Evolutionary conservation across 768 basidiomycete genomes (phyloP), one percentile per base, ranked within the genome.

Genomic region (Roridomyces roridus): DNA sequence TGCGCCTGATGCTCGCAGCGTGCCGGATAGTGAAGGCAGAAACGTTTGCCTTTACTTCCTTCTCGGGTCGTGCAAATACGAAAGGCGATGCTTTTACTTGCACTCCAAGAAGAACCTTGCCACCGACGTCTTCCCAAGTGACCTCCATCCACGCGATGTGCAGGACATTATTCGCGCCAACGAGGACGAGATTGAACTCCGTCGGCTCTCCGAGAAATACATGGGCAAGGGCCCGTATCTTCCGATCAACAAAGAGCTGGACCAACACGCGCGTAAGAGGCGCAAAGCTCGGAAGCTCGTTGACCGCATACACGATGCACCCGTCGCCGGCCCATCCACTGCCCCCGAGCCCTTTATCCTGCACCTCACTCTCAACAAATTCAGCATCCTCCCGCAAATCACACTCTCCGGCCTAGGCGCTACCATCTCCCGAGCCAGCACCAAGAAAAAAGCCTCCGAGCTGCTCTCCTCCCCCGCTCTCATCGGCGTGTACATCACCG

Each of bases 401-500:
- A 24, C 39, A 28, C 5, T 55, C 20, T 39, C 47, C 20, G 31
- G 31, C 31, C 45, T 55, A 18, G 31, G 47, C 11, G 46, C 39
- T 1, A 5, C 25, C 20, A 48, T 56, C 12, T 18, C 49, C 6
- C 17, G 53, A 6, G 59, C 25, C 8, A 51, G 52, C 28, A 55
- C 14, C 43, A 35, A 45, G 40, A 25, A 0, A 7, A 59, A 59
- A 34, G 63, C 64, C 31, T 69, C 50, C 24, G 55, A 20, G 31
- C 55, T 47, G 60, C 67, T 79, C 4, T 44, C 62, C 7, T 70
- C 72, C 14, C 60, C 69, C 8, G 65, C 71, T 34, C 63, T 76
- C 6, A 46, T 51, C 24, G 76, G 75, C 11, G 68, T 80, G 23
- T 57, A 80, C 46, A 63, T 79, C 47, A 70, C 71, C 5, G 75